Evolutionary conservation across 257 asterid genomes (phyloP).

Genomic region (Primulina tabacum): DNA sequence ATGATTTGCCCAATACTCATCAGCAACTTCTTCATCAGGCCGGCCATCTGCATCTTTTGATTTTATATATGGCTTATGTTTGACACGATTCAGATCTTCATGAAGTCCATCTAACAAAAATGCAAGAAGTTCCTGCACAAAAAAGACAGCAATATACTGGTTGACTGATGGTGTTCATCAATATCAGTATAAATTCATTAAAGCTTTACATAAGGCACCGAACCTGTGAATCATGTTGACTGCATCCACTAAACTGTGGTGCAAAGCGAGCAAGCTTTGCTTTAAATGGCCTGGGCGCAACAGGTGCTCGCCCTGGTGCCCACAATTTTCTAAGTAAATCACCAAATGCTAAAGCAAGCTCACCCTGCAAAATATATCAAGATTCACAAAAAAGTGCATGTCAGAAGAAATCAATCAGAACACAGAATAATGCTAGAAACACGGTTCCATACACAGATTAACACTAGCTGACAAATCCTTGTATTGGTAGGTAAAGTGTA

Average conservation of each 20-base stretch:
- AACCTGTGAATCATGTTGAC: slow-evolving; percentile 99
- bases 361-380: slow-evolving; percentile 62
- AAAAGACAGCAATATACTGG: slow-evolving; percentile 22
- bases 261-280: slow-evolving; percentile 94
- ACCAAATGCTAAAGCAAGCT: slow-evolving; percentile 98
- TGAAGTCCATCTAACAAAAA: slow-evolving; percentile 99
- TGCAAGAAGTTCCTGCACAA: slow-evolving; percentile 90
- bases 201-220: slow-evolving; percentile 10
- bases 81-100: slow-evolving; percentile 98
- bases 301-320: slow-evolving; percentile 93
- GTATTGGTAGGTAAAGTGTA: background rate
- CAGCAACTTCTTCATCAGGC: slow-evolving; percentile 97
- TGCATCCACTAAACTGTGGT: slow-evolving; percentile 98
- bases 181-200: slow-evolving; percentile 18
- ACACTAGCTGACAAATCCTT: slow-evolving; percentile 2
- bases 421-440: slow-evolving; percentile 19
- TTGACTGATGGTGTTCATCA: slow-evolving; percentile 23
- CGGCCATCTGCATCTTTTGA: slow-evolving; percentile 96
- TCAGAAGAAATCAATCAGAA: slow-evolving; percentile 12
- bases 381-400: background rate
- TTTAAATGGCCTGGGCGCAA: slow-evolving; percentile 92
- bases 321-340: slow-evolving; percentile 93
- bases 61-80: slow-evolving; percentile 87
- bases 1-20: slow-evolving; percentile 99
- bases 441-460: slow-evolving; percentile 9